A percentile compares a stretch with the other conserved stretches of the same genome.
phyloP scores from a whole-genome alignment of 2,329 filamentous ascomycete species.

The Colletotrichum lini region DNA sequence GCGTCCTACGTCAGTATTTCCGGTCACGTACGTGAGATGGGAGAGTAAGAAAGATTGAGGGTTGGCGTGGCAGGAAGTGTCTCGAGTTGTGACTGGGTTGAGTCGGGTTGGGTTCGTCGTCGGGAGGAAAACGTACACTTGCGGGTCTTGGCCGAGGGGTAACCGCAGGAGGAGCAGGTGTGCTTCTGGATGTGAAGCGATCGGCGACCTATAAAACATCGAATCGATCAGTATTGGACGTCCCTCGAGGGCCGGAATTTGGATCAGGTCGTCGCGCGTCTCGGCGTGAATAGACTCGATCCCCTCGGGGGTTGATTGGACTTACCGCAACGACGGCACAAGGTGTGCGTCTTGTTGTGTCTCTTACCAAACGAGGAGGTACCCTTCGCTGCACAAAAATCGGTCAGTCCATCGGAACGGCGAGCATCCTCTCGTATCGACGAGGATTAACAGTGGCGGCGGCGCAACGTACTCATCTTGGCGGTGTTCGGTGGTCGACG shows the following conservation, averaged over 20 bases:
- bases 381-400: slow-evolving; percentile 65
- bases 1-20: slow-evolving; percentile 32
- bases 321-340: slow-evolving; percentile 98
- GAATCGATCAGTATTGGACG: slow-evolving; percentile 14
- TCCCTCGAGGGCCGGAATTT: slow-evolving; percentile 20
- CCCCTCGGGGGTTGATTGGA: slow-evolving; percentile 51
- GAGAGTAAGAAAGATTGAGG: too few relatives aligned
- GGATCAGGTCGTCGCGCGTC: slow-evolving; percentile 20
- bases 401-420: slow-evolving; percentile 46
- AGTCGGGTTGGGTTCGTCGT: slow-evolving; percentile 22
- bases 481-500: slow-evolving; percentile 54
- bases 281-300: background rate
- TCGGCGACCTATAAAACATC: slow-evolving; percentile 78
- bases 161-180: slow-evolving; percentile 95
- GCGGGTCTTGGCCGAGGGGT: slow-evolving; percentile 96
- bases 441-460: slow-evolving; percentile 1
- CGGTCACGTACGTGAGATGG: background rate
- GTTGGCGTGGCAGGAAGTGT: background rate
- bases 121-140: slow-evolving; percentile 85
- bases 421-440: slow-evolving; percentile 36
- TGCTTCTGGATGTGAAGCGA: slow-evolving; percentile 99
- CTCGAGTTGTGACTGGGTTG: background rate
- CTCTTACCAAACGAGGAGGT: slow-evolving; percentile 73
- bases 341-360: slow-evolving; percentile 98
- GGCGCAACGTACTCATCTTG: slow-evolving; percentile 70